Evolutionary conservation across 768 basidiomycete species (phyloP), one percentile per base, ranked within the genome.

Genomic region (Cystofilobasidium bisporidii): DNA sequence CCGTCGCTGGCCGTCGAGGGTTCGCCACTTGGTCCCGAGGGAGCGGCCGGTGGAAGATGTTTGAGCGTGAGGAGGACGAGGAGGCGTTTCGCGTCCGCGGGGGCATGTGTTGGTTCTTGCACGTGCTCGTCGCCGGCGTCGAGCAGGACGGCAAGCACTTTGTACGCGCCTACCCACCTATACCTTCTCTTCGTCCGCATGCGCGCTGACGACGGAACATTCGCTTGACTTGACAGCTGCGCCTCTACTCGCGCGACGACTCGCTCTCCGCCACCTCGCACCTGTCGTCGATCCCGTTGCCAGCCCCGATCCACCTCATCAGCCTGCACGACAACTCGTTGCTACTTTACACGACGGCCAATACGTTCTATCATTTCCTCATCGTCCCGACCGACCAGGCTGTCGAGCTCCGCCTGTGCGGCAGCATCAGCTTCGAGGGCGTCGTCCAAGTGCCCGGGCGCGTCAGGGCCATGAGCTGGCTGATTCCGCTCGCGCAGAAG

Each of bases 91-190:
- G 81, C 8, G 92, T 99, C 20, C 84, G 86, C 74, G 96, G 96
- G 11, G 96, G 96, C 3, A 74, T 99, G 72, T 75, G 94, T 24
- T 99, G 96, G 96, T 98, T 96, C 75, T 89, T 94, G 70, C 92
- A 94, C 75, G 88, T 97, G 14, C 81, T 99, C 63, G 84, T 99
- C 67, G 93, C 85, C 40, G 91, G 91, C 1, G 86, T 91, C 28
- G 94, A 97, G 73, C 82, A 85, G 20, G 82, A 85, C 18, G 57
- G 62, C 18, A 65, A 61, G 50, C 62, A 64, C 50, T 64, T n/a
- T 28, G 63, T 69, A 32, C 26, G 68, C 53, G n/a, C n/a, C n/a
- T n/a, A n/a, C n/a, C n/a, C n/a, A n/a, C n/a, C n/a, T n/a, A n/a
- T n/a, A n/a, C n/a, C n/a, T n/a, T n/a, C n/a, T n/a, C n/a, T n/a